These are phyloP conservation scores for Marasmius sp. DNA, from an alignment of 1,284 basidiomycete genomes.

Conservation along the genomic window DNA sequence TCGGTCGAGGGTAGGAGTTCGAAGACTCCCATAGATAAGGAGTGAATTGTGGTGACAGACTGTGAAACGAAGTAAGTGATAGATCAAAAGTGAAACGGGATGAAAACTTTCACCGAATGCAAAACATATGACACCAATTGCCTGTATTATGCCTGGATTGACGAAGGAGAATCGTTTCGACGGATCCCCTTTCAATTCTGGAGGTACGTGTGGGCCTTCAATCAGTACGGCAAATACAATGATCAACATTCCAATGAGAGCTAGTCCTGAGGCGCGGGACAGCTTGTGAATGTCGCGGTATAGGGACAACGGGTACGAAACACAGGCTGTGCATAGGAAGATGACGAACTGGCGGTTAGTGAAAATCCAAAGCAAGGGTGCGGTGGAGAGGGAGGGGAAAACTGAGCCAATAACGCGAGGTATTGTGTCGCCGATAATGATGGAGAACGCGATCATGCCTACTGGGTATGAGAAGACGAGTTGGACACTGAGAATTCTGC, in stretches of 20 bases:
- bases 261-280: slow-evolving; percentile 88
- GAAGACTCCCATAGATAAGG: slow-evolving; percentile 91
- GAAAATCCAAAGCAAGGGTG: slow-evolving; percentile 75
- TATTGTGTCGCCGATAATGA: slow-evolving; percentile 95
- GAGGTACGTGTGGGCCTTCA: slow-evolving; percentile 81
- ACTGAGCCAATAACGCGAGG: slow-evolving; percentile 90
- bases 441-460: slow-evolving; percentile 97
- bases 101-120: slow-evolving; percentile 57
- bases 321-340: slow-evolving; percentile 77
- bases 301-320: slow-evolving; percentile 94
- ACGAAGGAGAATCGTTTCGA: slow-evolving; percentile 71
- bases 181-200: slow-evolving; percentile 78
- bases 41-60: slow-evolving; percentile 94
- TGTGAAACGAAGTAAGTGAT: slow-evolving; percentile 15
- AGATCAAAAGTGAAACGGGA: neutral
- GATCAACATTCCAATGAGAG: slow-evolving; percentile 90
- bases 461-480: slow-evolving; percentile 4
- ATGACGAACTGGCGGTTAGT: slow-evolving; percentile 90
- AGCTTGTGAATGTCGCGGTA: slow-evolving; percentile 98
- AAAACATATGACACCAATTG: slow-evolving; percentile 94
- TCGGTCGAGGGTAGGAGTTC: slow-evolving; percentile 91
- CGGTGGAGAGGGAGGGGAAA: slow-evolving; percentile 74
- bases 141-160: slow-evolving; percentile 81
- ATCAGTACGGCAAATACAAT: slow-evolving; percentile 89
- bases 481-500: slow-evolving; percentile 4